Percentiles rank a stretch among this genome's conserved stretches.
These are phyloP conservation scores for Herpetomonas tarakana DNA, from an alignment of 208 protist species.

Conservation along the genomic window DNA sequence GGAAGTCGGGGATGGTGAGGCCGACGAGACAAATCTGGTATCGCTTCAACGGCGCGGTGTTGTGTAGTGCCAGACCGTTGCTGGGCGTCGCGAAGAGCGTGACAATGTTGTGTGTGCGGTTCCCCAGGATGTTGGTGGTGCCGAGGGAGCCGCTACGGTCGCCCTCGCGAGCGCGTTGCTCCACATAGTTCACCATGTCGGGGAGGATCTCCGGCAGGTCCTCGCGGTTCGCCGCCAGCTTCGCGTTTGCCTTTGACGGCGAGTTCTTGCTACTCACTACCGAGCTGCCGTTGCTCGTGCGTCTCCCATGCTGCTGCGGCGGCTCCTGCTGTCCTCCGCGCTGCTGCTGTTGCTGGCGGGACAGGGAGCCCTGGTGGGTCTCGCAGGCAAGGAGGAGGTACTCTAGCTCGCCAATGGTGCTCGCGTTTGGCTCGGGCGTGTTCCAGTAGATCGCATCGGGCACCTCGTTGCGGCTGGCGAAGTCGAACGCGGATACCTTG, in stretches of 20 bases:
- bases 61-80: slow-evolving; percentile 82
- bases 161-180: slow-evolving; percentile 26
- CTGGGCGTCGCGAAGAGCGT: slow-evolving; percentile 82
- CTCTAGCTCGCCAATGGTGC: slow-evolving; percentile 79
- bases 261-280: background rate
- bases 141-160: slow-evolving; percentile 41
- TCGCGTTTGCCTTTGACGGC: slow-evolving; percentile 10
- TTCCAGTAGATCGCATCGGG: slow-evolving; percentile 87
- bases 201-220: slow-evolving; percentile 63
- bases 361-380: slow-evolving; percentile 50
- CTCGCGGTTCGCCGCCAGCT: slow-evolving; percentile 23
- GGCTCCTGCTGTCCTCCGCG: slow-evolving; percentile 5
- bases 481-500: slow-evolving; percentile 77
- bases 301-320: background rate
- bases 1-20: slow-evolving; percentile 90
- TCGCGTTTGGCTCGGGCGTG: slow-evolving; percentile 82
- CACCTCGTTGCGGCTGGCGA: slow-evolving; percentile 59
- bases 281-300: slow-evolving; percentile 3
- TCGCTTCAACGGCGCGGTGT: slow-evolving; percentile 61
- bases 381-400: slow-evolving; percentile 89
- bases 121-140: slow-evolving; percentile 51
- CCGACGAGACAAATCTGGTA: slow-evolving; percentile 91
- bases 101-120: slow-evolving; percentile 75
- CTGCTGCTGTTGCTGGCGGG: background rate
- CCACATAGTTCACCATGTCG: slow-evolving; percentile 84